A percentile compares a stretch with the other conserved stretches of the same genome.
Conservation (phyloP, 2,329 filamentous ascomycete genomes). For the Penicillium sp. region DNA sequence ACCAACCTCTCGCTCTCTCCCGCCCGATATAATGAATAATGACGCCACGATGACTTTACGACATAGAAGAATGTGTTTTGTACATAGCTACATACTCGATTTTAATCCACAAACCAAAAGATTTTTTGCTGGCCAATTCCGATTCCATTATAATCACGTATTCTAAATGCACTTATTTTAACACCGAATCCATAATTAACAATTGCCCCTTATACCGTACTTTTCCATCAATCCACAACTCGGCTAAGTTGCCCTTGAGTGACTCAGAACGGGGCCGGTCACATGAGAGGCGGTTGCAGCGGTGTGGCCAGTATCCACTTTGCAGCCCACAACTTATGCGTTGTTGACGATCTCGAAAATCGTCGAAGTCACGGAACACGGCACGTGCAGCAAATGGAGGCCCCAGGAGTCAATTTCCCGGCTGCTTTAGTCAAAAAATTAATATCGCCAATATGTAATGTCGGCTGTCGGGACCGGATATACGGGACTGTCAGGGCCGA, state of each 20-base stretch:
- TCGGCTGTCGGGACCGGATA: not conserved
- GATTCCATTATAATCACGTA: not conserved
- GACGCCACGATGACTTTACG: conserved; percentile 14
- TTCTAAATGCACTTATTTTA: not conserved
- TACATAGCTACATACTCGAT: conserved; percentile 15
- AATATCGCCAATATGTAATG: not conserved
- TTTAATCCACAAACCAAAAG: conserved; percentile 5
- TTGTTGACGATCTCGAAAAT: not conserved
- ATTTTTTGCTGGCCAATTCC: conserved; percentile 18
- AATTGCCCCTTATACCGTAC: not conserved
- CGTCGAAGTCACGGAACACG: not conserved
- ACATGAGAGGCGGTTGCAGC: not conserved
- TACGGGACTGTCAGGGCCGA: not conserved
- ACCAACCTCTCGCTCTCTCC: not conserved
- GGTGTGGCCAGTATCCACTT: not conserved
- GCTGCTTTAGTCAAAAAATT: not conserved
- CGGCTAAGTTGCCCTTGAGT: not conserved
- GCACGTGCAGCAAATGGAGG: not conserved
- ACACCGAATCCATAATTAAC: not conserved
- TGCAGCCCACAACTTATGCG: not conserved
- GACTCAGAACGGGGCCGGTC: not conserved
- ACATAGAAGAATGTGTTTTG: conserved; percentile 16
- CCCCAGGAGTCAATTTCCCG: not conserved
- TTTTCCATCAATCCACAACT: not conserved
- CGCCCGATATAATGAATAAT: conserved; percentile 18